Base-by-base conservation (phyloP, 129 eudicot genomes). In the Centella asiatica region DNA sequence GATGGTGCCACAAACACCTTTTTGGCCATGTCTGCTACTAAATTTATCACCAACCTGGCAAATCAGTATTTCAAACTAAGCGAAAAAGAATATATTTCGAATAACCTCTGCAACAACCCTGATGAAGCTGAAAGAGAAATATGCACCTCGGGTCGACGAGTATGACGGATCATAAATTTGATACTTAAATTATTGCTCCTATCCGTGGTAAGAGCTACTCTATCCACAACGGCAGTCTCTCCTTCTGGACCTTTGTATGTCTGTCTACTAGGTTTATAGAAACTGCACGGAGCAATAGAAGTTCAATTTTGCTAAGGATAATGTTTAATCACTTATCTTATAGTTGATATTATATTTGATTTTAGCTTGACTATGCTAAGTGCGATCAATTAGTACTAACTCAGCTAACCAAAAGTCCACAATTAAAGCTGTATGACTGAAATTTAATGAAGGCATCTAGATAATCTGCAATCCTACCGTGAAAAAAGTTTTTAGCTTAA, bases 1-100 rank as follows among this genome's bases (percentile, higher is more conserved):
- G 65, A 93, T 84, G 64, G 87, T 87, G 36, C 99, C 99, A 76
- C 99, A 93, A 66, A 93, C 99, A 63, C 99, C 99, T 78, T 93
- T 93, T 47, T 93, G 99, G 44, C 99, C 99, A 72, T 93, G 99
- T 44, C 96, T 75, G 67, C 99, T 87, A 69, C 99, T 93, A 58
- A 93, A 93, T 62, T 93, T 93, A 78, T 93, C 99, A 42, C 99
- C 99, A 72, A 93, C 86, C 96, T 92, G 64, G 29, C 46, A 28
- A 13, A 62, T 24, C 0, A 27, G 27, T 10, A 58, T 28, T 63
- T 55, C 14, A 26, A 61, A 36, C 33, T 33, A 57, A 53, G 8
- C n/a, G n/a, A n/a, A n/a, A n/a, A n/a, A n/a, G n/a, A n/a, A n/a
- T n/a, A n/a, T n/a, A n/a, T n/a, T n/a, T n/a, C n/a, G n/a, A n/a